Conservation (phyloP, 2,329 filamentous ascomycete genomes). For the Myriosclerotinia scirpicola region DNA sequence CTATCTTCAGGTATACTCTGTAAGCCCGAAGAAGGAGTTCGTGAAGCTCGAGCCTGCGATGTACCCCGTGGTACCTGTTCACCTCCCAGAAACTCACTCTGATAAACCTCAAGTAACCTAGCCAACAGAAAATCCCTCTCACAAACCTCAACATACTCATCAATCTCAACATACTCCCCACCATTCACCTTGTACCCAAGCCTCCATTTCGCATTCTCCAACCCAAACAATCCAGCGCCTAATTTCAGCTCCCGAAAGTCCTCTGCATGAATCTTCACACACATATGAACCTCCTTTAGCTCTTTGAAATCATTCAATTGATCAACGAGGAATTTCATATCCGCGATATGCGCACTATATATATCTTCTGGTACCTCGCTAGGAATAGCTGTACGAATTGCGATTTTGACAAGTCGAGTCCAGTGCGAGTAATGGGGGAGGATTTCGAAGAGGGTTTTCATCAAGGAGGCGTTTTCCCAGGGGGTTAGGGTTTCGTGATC, state of each 20-base stretch:
- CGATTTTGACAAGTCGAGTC: neutral
- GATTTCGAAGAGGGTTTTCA: neutral
- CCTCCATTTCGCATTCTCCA: fast-evolving
- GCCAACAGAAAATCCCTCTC: no score
- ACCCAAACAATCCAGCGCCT: neutral
- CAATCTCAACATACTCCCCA: neutral
- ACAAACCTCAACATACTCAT: neutral
- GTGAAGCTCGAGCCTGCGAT: no score
- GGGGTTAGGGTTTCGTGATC: neutral
- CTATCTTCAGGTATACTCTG: no score
- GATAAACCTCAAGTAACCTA: neutral
- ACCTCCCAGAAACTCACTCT: neutral
- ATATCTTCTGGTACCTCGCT: neutral
- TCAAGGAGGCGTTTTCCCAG: neutral
- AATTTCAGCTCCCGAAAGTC: neutral
- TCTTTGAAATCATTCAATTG: neutral
- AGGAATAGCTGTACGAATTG: neutral
- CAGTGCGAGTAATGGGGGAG: slow-evolving; percentile 2
- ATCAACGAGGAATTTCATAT: neutral
- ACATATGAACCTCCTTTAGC: neutral
- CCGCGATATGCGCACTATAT: neutral
- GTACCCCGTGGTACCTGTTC: no score
- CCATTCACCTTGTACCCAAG: neutral
- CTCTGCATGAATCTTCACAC: neutral
- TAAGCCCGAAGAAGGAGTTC: no score